A percentile compares a stretch with the other conserved stretches of the same genome.
Conservation (phyloP, 2,329 filamentous ascomycete genomes). For the Paecilomyces sp. region DNA sequence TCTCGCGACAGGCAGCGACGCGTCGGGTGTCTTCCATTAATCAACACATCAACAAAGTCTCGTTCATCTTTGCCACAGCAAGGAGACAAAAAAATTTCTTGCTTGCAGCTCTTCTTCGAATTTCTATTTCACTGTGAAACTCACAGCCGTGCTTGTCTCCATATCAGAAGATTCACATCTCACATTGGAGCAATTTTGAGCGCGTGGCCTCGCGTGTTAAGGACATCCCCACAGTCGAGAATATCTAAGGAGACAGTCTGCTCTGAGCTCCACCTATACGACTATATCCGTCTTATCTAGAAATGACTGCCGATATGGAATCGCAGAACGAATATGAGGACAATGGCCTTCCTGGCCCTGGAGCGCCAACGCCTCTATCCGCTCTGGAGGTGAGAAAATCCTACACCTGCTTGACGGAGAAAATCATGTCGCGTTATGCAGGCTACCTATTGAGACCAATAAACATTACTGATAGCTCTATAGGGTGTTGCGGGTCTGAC, state of each 20-base stretch:
- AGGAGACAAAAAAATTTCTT: constrained; percentile 2
- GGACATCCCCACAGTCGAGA: background rate
- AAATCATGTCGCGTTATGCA: background rate
- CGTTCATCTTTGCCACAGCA: constrained; percentile 15
- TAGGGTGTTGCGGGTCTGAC: constrained; percentile 84
- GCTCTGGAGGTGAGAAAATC: constrained; percentile 67
- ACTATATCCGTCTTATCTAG: background rate
- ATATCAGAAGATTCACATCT: background rate
- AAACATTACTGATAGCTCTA: constrained; percentile 7
- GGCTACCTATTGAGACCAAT: background rate
- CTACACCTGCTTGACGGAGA: background rate
- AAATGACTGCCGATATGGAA: constrained; percentile 48
- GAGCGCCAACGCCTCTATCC: constrained; percentile 82
- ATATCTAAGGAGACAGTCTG: background rate
- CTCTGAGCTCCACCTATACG: background rate
- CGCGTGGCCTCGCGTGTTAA: constrained; percentile 8
- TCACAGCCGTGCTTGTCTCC: background rate
- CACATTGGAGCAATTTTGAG: constrained; percentile 4
- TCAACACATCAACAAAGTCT: constrained; percentile 3
- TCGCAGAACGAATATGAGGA: constrained; percentile 71
- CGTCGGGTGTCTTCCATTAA: constrained; percentile 15
- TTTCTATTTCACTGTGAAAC: background rate
- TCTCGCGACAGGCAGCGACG: constrained; percentile 26
- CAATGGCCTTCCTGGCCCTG: constrained; percentile 67
- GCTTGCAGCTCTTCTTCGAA: background rate